Evolutionary conservation across 306 rosid species (phyloP), one percentile per base, ranked within the genome.

Genomic region (Cicer pinnatifidum): DNA sequence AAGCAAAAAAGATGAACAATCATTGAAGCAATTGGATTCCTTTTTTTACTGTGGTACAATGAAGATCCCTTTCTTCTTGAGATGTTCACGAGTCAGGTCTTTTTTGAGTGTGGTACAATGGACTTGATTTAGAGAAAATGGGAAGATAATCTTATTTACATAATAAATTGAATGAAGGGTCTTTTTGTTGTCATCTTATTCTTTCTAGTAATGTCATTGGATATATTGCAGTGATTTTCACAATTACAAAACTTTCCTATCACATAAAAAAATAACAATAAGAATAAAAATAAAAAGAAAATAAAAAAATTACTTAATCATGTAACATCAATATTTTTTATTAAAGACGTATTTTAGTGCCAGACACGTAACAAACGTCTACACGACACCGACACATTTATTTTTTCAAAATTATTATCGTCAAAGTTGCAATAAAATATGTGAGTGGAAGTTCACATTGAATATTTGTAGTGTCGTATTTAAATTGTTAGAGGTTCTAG

Each of bases 181-280:
- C 84, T 45, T 84, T 85, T 19, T 89, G 81, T 75, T 91, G 88
- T 97, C 99, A 95, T 80, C 99, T 91, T 0, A 85, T 61, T 64
- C 90, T 78, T 81, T 88, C 85, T 0, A 95, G 85, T 43, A 91
- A 64, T 17, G 63, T 75, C 89, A 86, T 76, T 33, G 97, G 97
- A 2, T 96, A 95, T 56, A 95, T 88, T 41, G 99, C 97, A 0
- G 93, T 88, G 80, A 95, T 90, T 80, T 94, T 91, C 71, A 86
- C 84, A 20, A 91, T 79, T 0, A 83, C 74, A 62, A 79, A 89
- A 64, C 96, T 89, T 75, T 83, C 96, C 97, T 91, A 40, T 48
- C 43, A 10, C 3, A 23, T 3, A 23, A 20, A 1, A 20, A 20
- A 1, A 20, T 1, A 19, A 19, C 20, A 19, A 19, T 19, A 19